These are phyloP conservation scores for Diaporthe longicolla DNA, from an alignment of 2,329 filamentous ascomycete species.

Conservation along the genomic window DNA sequence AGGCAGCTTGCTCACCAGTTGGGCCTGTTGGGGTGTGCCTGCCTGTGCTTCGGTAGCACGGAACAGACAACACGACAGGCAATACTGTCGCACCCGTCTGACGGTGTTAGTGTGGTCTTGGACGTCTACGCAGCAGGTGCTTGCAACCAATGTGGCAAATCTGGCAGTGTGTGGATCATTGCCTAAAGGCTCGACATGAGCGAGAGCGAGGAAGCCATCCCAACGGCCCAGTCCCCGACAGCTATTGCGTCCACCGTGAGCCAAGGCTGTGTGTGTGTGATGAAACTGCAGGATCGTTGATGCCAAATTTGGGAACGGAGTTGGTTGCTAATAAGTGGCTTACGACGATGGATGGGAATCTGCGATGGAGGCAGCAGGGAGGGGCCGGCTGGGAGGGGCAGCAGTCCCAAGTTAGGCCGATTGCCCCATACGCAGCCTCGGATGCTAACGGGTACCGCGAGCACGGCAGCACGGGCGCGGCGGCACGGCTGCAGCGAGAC, in stretches of 20 bases:
- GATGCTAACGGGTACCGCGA: conserved; percentile 22
- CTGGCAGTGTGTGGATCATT: background rate
- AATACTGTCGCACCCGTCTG: conserved; percentile 4
- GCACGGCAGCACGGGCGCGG: conserved; percentile 20
- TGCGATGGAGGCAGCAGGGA: conserved; percentile 30
- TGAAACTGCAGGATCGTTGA: conserved; percentile 35
- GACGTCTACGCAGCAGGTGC: background rate
- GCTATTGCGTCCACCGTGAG: background rate
- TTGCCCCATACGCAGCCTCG: conserved; percentile 29
- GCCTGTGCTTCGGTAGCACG: background rate
- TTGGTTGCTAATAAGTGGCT: conserved; percentile 25
- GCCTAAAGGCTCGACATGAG: background rate
- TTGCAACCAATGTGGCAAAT: too few species aligned
- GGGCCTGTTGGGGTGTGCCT: background rate
- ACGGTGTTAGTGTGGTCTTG: background rate
- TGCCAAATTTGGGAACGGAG: conserved; percentile 38
- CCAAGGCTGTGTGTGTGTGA: conserved; percentile 34
- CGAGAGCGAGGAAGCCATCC: background rate
- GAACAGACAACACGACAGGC: background rate
- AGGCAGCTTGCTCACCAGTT: background rate
- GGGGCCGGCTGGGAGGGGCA: background rate
- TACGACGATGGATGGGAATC: conserved; percentile 30
- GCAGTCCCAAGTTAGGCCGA: conserved; percentile 30
- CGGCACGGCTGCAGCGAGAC: conserved; percentile 31
- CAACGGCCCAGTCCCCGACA: background rate